A percentile compares a stretch with the other conserved stretches of the same genome.
Evolutionary conservation across 176 grass and related monocot species (phyloP).

Genomic region (Oryza glumipatula): DNA sequence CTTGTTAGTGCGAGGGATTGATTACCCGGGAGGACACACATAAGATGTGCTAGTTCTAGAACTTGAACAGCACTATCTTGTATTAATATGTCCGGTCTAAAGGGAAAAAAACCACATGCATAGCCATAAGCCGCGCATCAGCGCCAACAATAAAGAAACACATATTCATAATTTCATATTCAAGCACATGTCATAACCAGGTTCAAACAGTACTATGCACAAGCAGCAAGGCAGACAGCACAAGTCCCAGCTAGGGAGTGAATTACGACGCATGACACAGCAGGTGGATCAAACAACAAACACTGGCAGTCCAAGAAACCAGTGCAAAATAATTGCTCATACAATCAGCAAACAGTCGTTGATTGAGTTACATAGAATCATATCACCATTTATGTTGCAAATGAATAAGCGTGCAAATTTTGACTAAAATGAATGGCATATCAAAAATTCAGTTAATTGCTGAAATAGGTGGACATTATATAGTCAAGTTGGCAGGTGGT

Average conservation of each 20-base stretch:
- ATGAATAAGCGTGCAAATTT: constrained; percentile 15
- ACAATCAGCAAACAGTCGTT: not conserved
- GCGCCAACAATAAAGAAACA: not conserved
- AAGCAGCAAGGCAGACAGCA: not conserved
- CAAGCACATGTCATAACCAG: not conserved
- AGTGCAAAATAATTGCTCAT: not conserved
- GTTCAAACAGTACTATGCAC: not conserved
- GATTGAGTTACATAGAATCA: not conserved
- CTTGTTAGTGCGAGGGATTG: constrained; percentile 22
- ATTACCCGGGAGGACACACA: constrained; percentile 3
- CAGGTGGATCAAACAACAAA: not conserved
- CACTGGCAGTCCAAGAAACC: not conserved
- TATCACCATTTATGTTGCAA: not conserved
- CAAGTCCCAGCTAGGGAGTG: not conserved
- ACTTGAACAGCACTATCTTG: not conserved
- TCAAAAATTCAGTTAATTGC: not conserved
- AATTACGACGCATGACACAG: not conserved
- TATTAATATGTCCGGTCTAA: not conserved
- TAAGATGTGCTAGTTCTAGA: constrained; percentile 16
- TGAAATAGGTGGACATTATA: not conserved
- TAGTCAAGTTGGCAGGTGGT: constrained; percentile 15
- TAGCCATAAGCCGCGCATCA: constrained; percentile 11
- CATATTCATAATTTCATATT: not conserved
- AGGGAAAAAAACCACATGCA: not conserved
- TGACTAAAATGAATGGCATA: not conserved